Percentiles rank a stretch among this genome's conserved stretches.
These are phyloP conservation scores for Zygnema cylindricum DNA, from an alignment of 139 green algal genomes.

Conservation along the genomic window DNA sequence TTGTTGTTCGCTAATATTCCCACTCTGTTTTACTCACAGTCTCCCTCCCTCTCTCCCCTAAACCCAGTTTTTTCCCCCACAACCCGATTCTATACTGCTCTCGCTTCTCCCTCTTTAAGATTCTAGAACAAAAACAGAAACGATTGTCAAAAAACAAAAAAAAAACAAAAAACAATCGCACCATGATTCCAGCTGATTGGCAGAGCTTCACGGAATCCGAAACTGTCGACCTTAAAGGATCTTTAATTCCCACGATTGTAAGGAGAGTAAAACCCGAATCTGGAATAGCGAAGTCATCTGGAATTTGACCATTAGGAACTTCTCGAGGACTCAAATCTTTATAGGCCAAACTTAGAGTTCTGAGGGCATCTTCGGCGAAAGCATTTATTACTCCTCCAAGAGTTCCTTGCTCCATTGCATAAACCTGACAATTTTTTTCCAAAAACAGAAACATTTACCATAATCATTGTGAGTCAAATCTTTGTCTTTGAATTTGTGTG, in stretches of 20 bases:
- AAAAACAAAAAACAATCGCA: background rate
- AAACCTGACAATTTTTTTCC: no score
- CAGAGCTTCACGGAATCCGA: constrained; percentile 73
- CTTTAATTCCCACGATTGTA: constrained; percentile 64
- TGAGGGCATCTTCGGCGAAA: constrained; percentile 47
- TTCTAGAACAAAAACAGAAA: background rate
- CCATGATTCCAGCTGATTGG: constrained; percentile 42
- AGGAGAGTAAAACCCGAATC: constrained; percentile 32
- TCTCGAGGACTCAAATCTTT: constrained; percentile 34
- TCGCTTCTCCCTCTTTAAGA: background rate
- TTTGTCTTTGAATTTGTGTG: no score
- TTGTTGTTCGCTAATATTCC: no score
- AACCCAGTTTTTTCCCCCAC: constrained; percentile 6
- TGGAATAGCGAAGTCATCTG: constrained; percentile 23
- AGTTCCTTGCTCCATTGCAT: background rate
- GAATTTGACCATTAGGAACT: background rate
- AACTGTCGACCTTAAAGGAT: constrained; percentile 85
- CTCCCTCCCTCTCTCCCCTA: constrained; percentile 21
- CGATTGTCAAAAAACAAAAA: background rate
- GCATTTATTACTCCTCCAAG: background rate
- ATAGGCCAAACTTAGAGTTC: constrained; percentile 42
- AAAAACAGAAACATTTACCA: no score
- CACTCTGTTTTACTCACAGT: no score
- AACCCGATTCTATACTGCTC: background rate
- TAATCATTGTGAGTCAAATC: no score